Evolutionary conservation across 148 eudicot species (phyloP).

Genomic region (Heliamphora exappendiculata): DNA sequence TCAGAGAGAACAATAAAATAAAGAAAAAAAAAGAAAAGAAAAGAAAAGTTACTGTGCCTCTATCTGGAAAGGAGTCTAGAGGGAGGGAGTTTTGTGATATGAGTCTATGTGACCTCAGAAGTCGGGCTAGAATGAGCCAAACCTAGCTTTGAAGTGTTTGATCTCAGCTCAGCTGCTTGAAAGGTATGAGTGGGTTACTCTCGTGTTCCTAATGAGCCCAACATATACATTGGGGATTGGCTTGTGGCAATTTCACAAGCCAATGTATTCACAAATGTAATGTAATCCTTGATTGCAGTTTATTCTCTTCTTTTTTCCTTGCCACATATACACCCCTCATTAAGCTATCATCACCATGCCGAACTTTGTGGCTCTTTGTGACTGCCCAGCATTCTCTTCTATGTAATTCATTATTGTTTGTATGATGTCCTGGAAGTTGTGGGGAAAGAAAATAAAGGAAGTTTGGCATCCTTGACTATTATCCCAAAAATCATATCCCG

Average conservation of each 20-base stretch:
- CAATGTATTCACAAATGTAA: too few relatives aligned
- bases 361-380: background rate
- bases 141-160: background rate
- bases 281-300: background rate
- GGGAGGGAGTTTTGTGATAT: background rate
- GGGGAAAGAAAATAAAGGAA: background rate
- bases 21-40: background rate
- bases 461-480: background rate
- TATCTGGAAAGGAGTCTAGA: background rate
- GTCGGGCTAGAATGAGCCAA: background rate
- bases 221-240: too few relatives aligned
- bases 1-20: background rate
- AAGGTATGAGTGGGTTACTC: background rate
- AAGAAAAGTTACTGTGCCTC: background rate
- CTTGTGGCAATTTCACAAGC: too few relatives aligned
- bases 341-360: background rate
- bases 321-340: background rate
- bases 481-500: background rate
- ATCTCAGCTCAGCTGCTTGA: background rate
- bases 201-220: background rate
- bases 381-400: background rate
- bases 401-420: background rate
- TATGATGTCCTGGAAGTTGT: background rate
- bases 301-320: background rate
- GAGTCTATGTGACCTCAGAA: background rate